Conservation (phyloP, 768 basidiomycete species). For the Phylloporus arenicola region DNA sequence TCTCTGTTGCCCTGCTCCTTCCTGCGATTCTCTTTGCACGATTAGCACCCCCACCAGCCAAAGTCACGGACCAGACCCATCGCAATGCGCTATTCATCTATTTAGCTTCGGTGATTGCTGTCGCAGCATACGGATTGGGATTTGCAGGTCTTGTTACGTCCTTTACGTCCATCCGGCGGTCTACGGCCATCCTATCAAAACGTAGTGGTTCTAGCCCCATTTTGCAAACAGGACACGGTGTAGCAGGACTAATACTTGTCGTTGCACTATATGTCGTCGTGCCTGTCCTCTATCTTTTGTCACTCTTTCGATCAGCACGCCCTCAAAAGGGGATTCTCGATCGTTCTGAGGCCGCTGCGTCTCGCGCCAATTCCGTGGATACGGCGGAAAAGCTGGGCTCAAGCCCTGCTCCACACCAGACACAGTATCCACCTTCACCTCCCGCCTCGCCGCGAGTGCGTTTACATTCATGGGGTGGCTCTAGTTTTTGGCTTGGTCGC, state of each 20-base stretch:
- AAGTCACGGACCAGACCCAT: slow-evolving; percentile 17
- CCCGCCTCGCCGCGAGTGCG: slow-evolving; percentile 29
- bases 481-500: slow-evolving; percentile 33
- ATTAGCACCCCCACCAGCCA: slow-evolving; percentile 36
- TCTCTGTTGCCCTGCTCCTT: slow-evolving; percentile 43
- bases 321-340: slow-evolving; percentile 18
- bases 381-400: slow-evolving; percentile 38
- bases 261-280: slow-evolving; percentile 51
- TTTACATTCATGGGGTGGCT: slow-evolving; percentile 36
- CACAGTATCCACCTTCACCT: slow-evolving; percentile 29
- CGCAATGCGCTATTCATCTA: slow-evolving; percentile 29
- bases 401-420: slow-evolving; percentile 24
- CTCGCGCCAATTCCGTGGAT: slow-evolving; percentile 36
- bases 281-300: slow-evolving; percentile 38
- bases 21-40: slow-evolving; percentile 40
- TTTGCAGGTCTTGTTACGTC: slow-evolving; percentile 56
- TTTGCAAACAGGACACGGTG: slow-evolving; percentile 59
- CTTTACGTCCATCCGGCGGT: slow-evolving; percentile 49
- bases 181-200: slow-evolving; percentile 25
- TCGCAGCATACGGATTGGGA: slow-evolving; percentile 55
- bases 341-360: slow-evolving; percentile 22
- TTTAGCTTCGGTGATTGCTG: slow-evolving; percentile 34
- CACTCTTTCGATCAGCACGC: slow-evolving; percentile 11
- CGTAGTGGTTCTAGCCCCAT: slow-evolving; percentile 28
- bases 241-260: slow-evolving; percentile 62